Conservation (phyloP, 805 yeast genomes). For the Blastobotrys terrestris region DNA sequence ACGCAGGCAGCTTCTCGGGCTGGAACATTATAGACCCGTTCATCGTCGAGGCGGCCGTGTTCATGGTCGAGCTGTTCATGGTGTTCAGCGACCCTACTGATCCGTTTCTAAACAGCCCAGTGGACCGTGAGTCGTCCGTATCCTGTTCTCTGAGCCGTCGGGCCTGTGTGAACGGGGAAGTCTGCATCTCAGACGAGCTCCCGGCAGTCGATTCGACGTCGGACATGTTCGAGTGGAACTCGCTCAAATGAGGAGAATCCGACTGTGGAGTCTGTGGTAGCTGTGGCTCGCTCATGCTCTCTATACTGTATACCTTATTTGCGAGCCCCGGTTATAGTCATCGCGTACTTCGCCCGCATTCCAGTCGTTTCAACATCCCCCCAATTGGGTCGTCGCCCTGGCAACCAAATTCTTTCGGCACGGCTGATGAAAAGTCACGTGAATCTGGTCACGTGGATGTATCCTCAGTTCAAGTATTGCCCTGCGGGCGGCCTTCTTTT, state of each 20-base stretch:
- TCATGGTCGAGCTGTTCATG: background rate
- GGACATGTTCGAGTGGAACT: background rate
- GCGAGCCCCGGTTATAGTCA: background rate
- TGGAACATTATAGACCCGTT: background rate
- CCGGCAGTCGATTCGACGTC: background rate
- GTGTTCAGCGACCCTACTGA: slow-evolving; percentile 12
- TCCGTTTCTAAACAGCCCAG: slow-evolving; percentile 7
- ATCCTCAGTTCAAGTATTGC: too few relatives aligned
- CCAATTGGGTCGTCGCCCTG: too few relatives aligned
- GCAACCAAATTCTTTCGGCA: too few relatives aligned
- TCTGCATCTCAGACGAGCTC: background rate
- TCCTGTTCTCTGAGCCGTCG: background rate
- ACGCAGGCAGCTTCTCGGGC: slow-evolving; percentile 46
- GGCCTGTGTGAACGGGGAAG: background rate
- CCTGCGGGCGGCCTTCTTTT: background rate
- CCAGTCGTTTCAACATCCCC: too few relatives aligned
- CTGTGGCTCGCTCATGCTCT: background rate
- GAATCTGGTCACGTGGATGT: too few relatives aligned
- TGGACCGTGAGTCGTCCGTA: background rate
- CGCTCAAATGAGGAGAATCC: background rate
- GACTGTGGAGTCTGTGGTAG: background rate
- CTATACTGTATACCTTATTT: too few relatives aligned
- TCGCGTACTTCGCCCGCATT: too few relatives aligned
- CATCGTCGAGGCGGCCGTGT: background rate
- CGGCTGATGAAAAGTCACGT: too few relatives aligned